Percentiles rank a stretch among this genome's conserved stretches.
Evolutionary conservation across 495 filamentous ascomycete species (phyloP).

Genomic region (Staphylotrichum tortipilum): DNA sequence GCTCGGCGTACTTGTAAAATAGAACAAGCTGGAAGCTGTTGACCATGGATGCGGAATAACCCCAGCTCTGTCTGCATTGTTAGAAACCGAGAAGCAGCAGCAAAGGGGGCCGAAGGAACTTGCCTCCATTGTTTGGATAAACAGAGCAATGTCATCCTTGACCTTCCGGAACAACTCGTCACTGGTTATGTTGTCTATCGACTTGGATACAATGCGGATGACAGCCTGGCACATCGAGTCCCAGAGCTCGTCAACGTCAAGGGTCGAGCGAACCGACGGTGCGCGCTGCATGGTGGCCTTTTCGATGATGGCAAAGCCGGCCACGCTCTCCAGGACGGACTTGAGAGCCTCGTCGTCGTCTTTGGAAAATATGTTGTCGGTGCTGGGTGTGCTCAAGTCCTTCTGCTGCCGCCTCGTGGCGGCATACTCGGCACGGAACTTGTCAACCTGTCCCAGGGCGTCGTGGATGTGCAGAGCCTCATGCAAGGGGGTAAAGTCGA

Average conservation of each 20-base stretch:
- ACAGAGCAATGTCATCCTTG: slow-evolving; percentile 83
- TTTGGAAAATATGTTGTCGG: slow-evolving; percentile 66
- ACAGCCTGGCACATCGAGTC: slow-evolving; percentile 92
- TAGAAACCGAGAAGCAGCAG: slow-evolving; percentile 7
- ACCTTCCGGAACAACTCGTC: slow-evolving; percentile 82
- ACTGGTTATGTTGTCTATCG: slow-evolving; percentile 67
- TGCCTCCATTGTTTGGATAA: slow-evolving; percentile 95
- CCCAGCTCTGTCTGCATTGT: slow-evolving; percentile 58
- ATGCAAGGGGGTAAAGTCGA: slow-evolving; percentile 90
- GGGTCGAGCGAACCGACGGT: slow-evolving; percentile 67
- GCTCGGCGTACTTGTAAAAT: slow-evolving; percentile 86
- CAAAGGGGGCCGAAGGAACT: slow-evolving; percentile 11
- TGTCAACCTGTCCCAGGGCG: slow-evolving; percentile 83
- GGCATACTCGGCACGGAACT: slow-evolving; percentile 83
- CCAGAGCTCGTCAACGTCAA: slow-evolving; percentile 95
- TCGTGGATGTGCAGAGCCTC: slow-evolving; percentile 97
- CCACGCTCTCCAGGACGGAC: slow-evolving; percentile 82
- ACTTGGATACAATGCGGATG: slow-evolving; percentile 67
- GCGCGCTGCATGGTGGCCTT: slow-evolving; percentile 83
- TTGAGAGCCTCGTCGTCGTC: slow-evolving; percentile 61
- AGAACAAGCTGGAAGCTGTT: slow-evolving; percentile 75
- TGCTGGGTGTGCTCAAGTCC: slow-evolving; percentile 70
- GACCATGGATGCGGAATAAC: slow-evolving; percentile 71
- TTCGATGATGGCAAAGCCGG: slow-evolving; percentile 95
- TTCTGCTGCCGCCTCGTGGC: slow-evolving; percentile 84